Percentiles rank a stretch among this genome's conserved stretches.
Conservation (phyloP, 1,284 basidiomycete genomes). For the Trichosporon ovoides region DNA sequence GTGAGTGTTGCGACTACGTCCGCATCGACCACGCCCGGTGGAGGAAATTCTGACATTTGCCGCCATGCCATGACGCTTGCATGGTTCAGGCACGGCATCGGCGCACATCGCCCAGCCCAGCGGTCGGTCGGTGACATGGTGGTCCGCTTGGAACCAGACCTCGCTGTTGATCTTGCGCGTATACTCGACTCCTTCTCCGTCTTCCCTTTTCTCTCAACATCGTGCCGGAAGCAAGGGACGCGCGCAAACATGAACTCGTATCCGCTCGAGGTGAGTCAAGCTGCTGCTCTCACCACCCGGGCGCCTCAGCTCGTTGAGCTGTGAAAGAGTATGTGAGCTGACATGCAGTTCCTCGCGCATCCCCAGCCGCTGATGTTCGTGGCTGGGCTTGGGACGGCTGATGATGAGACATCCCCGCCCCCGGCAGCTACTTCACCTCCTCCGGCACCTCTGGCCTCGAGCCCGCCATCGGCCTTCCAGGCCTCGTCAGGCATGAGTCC, state of each 20-base stretch:
- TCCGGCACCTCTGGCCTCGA: background rate
- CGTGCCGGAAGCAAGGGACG: background rate
- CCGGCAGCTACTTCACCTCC: background rate
- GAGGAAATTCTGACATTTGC: slow-evolving; percentile 5
- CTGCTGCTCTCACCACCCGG: background rate
- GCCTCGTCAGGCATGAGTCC: background rate
- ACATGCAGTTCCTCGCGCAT: slow-evolving; percentile 60
- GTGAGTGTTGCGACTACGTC: background rate
- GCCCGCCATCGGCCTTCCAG: background rate
- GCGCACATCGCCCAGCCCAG: background rate
- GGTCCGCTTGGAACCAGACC: background rate
- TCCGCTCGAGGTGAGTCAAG: slow-evolving; percentile 61
- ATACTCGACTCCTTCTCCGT: background rate
- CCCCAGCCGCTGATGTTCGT: slow-evolving; percentile 88
- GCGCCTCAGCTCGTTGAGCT: too few species aligned
- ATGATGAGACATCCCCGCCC: slow-evolving; percentile 35
- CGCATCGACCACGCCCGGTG: background rate
- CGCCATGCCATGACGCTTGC: background rate
- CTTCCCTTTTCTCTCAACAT: background rate
- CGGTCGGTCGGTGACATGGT: background rate
- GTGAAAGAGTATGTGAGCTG: too few species aligned
- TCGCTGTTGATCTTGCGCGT: too few species aligned
- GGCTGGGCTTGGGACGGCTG: slow-evolving; percentile 60
- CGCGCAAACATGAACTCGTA: slow-evolving; percentile 73
- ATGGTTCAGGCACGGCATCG: slow-evolving; percentile 7